A percentile compares a stretch with the other conserved stretches of the same genome.
These are phyloP conservation scores for Daldinia decipiens DNA, from an alignment of 495 filamentous ascomycete species.

Conservation along the genomic window DNA sequence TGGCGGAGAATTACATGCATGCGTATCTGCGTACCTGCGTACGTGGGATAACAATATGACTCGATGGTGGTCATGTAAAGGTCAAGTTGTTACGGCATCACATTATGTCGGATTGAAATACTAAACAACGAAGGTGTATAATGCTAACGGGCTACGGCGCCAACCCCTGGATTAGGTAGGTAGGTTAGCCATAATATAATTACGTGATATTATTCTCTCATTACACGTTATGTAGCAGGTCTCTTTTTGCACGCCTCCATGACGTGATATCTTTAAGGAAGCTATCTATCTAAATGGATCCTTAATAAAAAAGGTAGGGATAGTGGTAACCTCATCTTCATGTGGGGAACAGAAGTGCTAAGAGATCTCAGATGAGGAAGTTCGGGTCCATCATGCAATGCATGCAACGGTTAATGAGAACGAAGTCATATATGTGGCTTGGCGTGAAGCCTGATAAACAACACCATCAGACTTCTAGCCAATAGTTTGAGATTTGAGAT, in stretches of 20 bases:
- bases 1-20: neutral
- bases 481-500: constrained; percentile 17
- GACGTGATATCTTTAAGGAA: neutral
- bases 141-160: neutral
- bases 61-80: neutral
- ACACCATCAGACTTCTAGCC: constrained; percentile 1
- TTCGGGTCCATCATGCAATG: constrained; percentile 16
- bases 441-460: constrained; percentile 25
- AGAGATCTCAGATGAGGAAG: constrained; percentile 33
- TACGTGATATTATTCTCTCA: constrained; percentile 22
- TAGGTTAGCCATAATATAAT: constrained; percentile 5
- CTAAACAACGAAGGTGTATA: neutral
- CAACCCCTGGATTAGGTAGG: constrained; percentile 31
- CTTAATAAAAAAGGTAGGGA: constrained; percentile 11
- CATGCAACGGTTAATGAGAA: constrained; percentile 16
- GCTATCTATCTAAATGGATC: neutral
- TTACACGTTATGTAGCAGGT: neutral
- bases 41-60: neutral
- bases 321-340: constrained; percentile 15
- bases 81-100: neutral
- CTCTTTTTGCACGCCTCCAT: neutral
- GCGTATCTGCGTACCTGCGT: neutral
- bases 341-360: constrained; percentile 18
- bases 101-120: neutral
- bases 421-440: constrained; percentile 12